phyloP scores from a whole-genome alignment of 768 basidiomycete species.

The Serendipita sp. region DNA sequence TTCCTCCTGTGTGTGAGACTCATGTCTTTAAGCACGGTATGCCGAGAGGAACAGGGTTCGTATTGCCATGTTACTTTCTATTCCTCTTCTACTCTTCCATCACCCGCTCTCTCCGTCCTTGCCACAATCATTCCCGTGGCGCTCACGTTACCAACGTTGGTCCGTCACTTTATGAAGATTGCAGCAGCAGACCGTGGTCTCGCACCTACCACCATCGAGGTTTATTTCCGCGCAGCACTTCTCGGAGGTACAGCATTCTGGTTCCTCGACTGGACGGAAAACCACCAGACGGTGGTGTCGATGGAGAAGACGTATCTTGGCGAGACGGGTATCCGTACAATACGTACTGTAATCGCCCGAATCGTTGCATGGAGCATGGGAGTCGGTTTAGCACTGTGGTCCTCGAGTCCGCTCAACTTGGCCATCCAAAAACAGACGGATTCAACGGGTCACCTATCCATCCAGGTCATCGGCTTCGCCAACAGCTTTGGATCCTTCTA shows the following conservation, averaged over 20 bases:
- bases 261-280: constrained; percentile 66
- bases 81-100: constrained; percentile 48
- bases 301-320: constrained; percentile 7
- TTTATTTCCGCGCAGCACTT: constrained; percentile 42
- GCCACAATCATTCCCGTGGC: constrained; percentile 41
- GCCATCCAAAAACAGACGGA: constrained; percentile 28
- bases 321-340: constrained; percentile 28
- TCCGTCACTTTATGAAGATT: constrained; percentile 41
- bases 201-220: constrained; percentile 45
- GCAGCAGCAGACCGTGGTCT: constrained; percentile 43
- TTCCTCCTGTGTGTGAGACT: constrained; percentile 55
- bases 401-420: constrained; percentile 55
- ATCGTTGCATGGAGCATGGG: constrained; percentile 26
- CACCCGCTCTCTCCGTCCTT: constrained; percentile 46
- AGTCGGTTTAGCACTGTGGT: constrained; percentile 53
- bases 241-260: constrained; percentile 50
- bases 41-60: constrained; percentile 87
- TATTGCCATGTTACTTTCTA: constrained; percentile 79
- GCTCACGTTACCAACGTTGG: constrained; percentile 36
- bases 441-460: constrained; percentile 26
- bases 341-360: constrained; percentile 49
- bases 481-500: constrained; percentile 85
- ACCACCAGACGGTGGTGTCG: not conserved
- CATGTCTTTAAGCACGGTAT: constrained; percentile 72
- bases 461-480: constrained; percentile 64